Evolutionary conservation across 441 rosid species (phyloP), one percentile per base, ranked within the genome.

Genomic region (Adansonia madagascariensis): DNA sequence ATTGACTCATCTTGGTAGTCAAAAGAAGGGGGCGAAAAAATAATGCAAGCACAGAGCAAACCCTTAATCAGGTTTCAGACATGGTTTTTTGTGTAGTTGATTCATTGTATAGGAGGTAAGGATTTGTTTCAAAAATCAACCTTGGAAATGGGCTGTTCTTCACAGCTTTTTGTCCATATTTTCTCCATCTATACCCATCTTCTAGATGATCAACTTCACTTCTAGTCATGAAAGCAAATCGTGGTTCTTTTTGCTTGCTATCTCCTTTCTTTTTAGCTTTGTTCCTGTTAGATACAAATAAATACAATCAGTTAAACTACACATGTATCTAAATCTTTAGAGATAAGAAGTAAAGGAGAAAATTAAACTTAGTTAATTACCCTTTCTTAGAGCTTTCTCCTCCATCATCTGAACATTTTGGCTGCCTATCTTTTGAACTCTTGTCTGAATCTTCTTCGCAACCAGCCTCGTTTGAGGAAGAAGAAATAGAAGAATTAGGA

Each of bases 171-270:
- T 91, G 95, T 77, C 94, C 94, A 69, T 90, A 90, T 78, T 90
- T 90, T 83, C 94, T 88, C 91, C 94, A 90, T 75, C 91, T 85
- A 77, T 89, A 91, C 49, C 94, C 94, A 78, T 91, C 92, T 85
- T 89, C 94, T 20, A 91, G 91, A 80, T 88, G 89, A 87, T 91
- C 94, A 41, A 91, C 81, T 11, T 91, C 94, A 44, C 87, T 91
- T 85, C 86, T 91, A 24, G 95, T 91, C 93, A 91, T 85, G 86
- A 91, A 91, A 1, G 93, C 93, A 80, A 89, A 84, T 52, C 87
- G 82, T 14, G 88, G 86, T 57, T 89, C 91, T 77, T 61, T 88
- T 74, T 86, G 80, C 77, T 80, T 88, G 50, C 88, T 89, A 27
- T 85, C 92, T 49, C 61, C 84, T 86, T 92, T 90, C 71, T 77